Evolutionary conservation across 192 early-diverging fungal species (phyloP).

Genomic region (Mortierella antarctica): DNA sequence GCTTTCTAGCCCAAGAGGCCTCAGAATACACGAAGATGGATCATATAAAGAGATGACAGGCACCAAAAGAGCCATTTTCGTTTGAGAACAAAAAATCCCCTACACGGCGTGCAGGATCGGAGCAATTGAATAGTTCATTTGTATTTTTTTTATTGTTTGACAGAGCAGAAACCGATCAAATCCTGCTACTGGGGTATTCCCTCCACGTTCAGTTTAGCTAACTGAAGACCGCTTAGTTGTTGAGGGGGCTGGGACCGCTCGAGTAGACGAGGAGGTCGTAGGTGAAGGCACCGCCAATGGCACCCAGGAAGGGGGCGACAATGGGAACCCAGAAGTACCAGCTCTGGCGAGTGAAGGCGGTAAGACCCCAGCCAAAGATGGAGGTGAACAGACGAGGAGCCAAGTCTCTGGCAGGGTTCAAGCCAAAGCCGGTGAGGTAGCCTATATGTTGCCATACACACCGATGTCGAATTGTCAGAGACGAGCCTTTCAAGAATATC

Average conservation of each 20-base stretch:
- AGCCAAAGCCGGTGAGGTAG: constrained; percentile 73
- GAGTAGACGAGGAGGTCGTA: constrained; percentile 44
- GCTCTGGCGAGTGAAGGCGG: constrained; percentile 72
- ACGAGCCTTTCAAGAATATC: no score
- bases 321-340: constrained; percentile 81
- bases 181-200: no score
- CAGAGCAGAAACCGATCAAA: background rate
- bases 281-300: constrained; percentile 46
- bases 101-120: no score
- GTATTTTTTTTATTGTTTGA: no score
- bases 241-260: constrained; percentile 46
- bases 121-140: no score
- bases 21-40: no score
- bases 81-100: no score
- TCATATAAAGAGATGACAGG: no score
- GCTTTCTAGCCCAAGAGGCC: no score
- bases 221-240: constrained; percentile 27
- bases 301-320: constrained; percentile 77
- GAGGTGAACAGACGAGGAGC: constrained; percentile 81
- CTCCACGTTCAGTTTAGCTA: background rate
- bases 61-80: no score
- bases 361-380: constrained; percentile 71
- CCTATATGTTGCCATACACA: no score
- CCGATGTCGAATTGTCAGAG: no score
- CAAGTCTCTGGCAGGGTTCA: constrained; percentile 86